Evolutionary conservation across 2,329 filamentous ascomycete genomes (phyloP).

Genomic region (Arthrocladium fulminans): DNA sequence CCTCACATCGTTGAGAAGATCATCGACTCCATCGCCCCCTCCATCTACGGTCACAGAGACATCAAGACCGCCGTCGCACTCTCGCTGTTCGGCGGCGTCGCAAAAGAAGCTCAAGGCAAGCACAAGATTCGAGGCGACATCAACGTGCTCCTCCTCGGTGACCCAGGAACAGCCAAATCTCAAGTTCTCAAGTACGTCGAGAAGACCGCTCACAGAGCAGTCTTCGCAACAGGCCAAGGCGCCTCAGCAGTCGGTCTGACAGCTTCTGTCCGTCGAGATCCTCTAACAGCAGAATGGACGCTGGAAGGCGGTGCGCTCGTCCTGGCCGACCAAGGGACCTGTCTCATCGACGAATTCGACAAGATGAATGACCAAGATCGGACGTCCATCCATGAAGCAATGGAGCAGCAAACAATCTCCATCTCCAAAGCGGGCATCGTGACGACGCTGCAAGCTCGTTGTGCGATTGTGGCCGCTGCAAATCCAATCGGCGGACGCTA

Average conservation of each 20-base stretch:
- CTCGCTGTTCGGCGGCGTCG: constrained; percentile 88
- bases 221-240: constrained; percentile 95
- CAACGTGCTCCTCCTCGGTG: constrained; percentile 90
- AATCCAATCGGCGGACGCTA: constrained; percentile 95
- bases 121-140: constrained; percentile 94
- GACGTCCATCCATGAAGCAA: constrained; percentile 97
- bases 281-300: constrained; percentile 93
- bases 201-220: constrained; percentile 90
- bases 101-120: constrained; percentile 79
- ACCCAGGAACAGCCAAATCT: constrained; percentile 95
- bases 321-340: constrained; percentile 87
- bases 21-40: constrained; percentile 85
- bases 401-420: constrained; percentile 99
- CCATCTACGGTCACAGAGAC: constrained; percentile 92
- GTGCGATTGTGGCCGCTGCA: constrained; percentile 90
- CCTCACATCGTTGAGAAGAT: constrained; percentile 89
- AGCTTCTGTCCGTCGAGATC: constrained; percentile 89
- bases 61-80: constrained; percentile 95
- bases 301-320: constrained; percentile 92
- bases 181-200: constrained; percentile 96
- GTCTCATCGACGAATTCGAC: constrained; percentile 97
- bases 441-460: constrained; percentile 89
- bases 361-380: constrained; percentile 99
- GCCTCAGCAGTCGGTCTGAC: constrained; percentile 96
- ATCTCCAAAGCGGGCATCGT: constrained; percentile 98